These are phyloP conservation scores for Xylariaceae sp. DNA, from an alignment of 2,329 filamentous ascomycete genomes.

Conservation along the genomic window DNA sequence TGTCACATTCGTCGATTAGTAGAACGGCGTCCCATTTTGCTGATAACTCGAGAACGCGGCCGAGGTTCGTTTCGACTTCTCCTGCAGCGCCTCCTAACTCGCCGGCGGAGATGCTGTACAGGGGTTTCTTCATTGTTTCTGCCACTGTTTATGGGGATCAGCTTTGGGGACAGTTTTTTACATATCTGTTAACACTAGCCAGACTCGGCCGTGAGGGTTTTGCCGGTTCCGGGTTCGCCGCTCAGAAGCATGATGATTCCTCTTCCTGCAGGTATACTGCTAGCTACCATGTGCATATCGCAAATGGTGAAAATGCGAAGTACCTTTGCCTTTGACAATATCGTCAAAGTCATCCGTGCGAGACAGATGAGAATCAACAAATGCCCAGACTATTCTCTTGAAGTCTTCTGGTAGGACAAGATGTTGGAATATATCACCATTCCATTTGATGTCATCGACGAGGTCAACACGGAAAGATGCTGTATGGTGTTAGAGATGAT, in stretches of 20 bases:
- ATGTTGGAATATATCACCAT: not conserved
- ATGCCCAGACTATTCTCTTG: not conserved
- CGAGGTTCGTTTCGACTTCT: not conserved
- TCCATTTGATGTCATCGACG: not conserved
- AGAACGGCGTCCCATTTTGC: not conserved
- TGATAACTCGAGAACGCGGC: not conserved
- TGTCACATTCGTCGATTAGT: not conserved
- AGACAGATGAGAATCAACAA: not conserved
- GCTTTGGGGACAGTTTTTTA: too few species aligned
- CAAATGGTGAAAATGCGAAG: too few species aligned
- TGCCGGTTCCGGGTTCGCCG: not conserved
- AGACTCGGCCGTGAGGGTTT: not conserved
- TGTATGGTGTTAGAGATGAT: not conserved
- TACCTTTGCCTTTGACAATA: not conserved
- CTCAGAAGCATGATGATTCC: not conserved
- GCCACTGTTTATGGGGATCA: too few species aligned
- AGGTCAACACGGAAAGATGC: not conserved
- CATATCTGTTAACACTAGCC: too few species aligned
- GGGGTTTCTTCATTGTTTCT: not conserved
- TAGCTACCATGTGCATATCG: too few species aligned
- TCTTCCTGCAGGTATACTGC: too few species aligned
- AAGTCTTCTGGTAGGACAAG: not conserved
- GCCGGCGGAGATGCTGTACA: not conserved
- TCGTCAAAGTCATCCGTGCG: not conserved
- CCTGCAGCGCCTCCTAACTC: not conserved